These are phyloP conservation scores for Chamaecyparis obtusa DNA, from an alignment of 75 land plant species.

Conservation along the genomic window DNA sequence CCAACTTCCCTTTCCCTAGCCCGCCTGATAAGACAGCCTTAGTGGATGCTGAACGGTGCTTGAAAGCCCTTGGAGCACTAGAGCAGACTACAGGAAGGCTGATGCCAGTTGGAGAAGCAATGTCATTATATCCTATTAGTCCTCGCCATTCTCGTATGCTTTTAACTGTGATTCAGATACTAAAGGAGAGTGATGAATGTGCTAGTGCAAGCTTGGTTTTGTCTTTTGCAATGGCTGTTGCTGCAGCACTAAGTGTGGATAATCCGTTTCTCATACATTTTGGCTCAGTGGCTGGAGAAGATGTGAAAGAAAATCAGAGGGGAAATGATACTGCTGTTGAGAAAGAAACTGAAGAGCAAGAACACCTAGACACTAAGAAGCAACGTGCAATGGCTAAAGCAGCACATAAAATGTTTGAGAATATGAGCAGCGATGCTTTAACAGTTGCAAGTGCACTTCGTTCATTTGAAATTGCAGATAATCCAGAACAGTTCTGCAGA, in stretches of 20 bases:
- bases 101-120: conserved; percentile 72
- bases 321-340: not conserved
- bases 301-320: conserved; percentile 15
- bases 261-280: conserved; percentile 69
- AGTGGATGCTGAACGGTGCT: conserved; percentile 75
- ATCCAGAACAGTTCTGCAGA: conserved; percentile 66
- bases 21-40: conserved; percentile 66
- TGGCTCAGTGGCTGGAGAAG: conserved; percentile 25
- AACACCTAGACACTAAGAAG: conserved; percentile 41
- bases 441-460: conserved; percentile 78
- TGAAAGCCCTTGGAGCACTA: conserved; percentile 79
- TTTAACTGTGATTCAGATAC: conserved; percentile 69
- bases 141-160: conserved; percentile 98
- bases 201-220: conserved; percentile 50
- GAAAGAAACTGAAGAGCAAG: conserved; percentile 17
- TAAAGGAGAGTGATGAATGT: conserved; percentile 28
- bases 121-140: conserved; percentile 92
- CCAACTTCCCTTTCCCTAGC: conserved; percentile 93
- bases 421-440: conserved; percentile 81
- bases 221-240: conserved; percentile 79
- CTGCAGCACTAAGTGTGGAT: conserved; percentile 84
- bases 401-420: conserved; percentile 57
- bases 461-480: conserved; percentile 70
- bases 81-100: conserved; percentile 54
- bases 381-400: conserved; percentile 42